These are phyloP conservation scores for Fusarium sp. DNA, from an alignment of 2,329 filamentous ascomycete species.

Conservation along the genomic window DNA sequence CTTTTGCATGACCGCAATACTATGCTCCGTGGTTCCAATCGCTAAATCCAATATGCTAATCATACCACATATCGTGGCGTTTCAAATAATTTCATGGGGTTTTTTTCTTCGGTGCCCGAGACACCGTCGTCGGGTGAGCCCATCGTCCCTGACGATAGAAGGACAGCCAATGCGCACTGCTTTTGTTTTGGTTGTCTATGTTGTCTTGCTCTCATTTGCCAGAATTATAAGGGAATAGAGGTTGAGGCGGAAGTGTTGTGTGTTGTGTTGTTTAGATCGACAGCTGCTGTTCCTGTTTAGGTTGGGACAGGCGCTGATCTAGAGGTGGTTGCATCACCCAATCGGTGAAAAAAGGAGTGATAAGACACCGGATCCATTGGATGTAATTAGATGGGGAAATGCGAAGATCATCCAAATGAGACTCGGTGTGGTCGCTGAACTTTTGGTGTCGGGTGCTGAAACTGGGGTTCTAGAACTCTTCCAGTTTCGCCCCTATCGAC, in stretches of 20 bases:
- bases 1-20: conserved; percentile 32
- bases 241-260: conserved; percentile 9
- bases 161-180: conserved; percentile 45
- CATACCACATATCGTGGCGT: conserved; percentile 29
- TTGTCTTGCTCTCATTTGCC: conserved; percentile 20
- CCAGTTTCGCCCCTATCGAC: conserved; percentile 28
- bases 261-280: conserved; percentile 31
- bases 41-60: conserved; percentile 44
- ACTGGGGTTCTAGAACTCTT: conserved; percentile 39
- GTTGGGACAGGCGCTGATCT: conserved; percentile 29
- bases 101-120: conserved; percentile 31
- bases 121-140: conserved; percentile 26
- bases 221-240: conserved; percentile 9
- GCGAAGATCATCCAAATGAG: conserved; percentile 16
- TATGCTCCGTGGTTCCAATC: conserved; percentile 36
- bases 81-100: conserved; percentile 38
- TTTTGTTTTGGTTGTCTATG: conserved; percentile 44
- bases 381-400: conserved; percentile 18
- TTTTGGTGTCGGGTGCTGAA: conserved; percentile 23
- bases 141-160: conserved; percentile 24
- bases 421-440: conserved; percentile 19
- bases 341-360: conserved; percentile 19
- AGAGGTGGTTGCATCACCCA: conserved; percentile 20
- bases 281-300: conserved; percentile 32
- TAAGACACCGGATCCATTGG: conserved; percentile 15